Evolutionary conservation across 228 moss, liverwort and hornwort genomes (phyloP).

Genomic region (Sphagnum magellanicum): DNA sequence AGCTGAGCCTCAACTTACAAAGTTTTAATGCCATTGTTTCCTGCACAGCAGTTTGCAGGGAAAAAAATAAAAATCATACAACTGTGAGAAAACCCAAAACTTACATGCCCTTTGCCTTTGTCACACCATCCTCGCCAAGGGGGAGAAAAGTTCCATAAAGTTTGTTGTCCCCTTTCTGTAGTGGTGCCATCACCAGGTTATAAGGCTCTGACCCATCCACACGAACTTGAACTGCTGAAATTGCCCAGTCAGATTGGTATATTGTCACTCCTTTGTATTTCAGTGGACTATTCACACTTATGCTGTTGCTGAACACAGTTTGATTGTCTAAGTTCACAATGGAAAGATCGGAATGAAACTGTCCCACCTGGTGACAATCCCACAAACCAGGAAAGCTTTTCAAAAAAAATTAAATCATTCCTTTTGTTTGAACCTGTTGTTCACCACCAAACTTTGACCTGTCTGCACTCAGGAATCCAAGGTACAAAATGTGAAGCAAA

Average conservation of each 20-base stretch:
- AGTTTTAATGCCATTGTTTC: too few species aligned
- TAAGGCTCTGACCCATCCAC: constrained; percentile 80
- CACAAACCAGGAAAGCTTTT: background rate
- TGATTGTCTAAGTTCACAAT: constrained; percentile 27
- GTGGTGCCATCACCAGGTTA: constrained; percentile 84
- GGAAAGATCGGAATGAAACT: constrained; percentile 84
- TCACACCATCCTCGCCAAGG: constrained; percentile 48
- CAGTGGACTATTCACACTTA: constrained; percentile 83
- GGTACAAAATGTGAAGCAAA: background rate
- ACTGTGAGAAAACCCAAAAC: constrained; percentile 6
- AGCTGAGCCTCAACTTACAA: too few species aligned
- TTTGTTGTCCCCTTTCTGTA: constrained; percentile 86
- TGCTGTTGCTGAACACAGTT: constrained; percentile 38
- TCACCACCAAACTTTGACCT: background rate
- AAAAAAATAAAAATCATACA: too few species aligned
- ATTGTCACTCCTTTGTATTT: constrained; percentile 76
- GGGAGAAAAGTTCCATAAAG: constrained; percentile 91
- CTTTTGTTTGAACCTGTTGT: too few species aligned
- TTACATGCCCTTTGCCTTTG: constrained; percentile 69
- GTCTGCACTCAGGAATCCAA: background rate
- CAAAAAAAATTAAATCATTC: too few species aligned
- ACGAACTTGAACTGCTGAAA: constrained; percentile 72
- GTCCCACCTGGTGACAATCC: constrained; percentile 31
- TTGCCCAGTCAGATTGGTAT: constrained; percentile 97
- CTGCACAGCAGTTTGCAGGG: too few species aligned